Evolutionary conservation across 2,329 filamentous ascomycete genomes (phyloP).

Genomic region (Juglanconis oblonga): DNA sequence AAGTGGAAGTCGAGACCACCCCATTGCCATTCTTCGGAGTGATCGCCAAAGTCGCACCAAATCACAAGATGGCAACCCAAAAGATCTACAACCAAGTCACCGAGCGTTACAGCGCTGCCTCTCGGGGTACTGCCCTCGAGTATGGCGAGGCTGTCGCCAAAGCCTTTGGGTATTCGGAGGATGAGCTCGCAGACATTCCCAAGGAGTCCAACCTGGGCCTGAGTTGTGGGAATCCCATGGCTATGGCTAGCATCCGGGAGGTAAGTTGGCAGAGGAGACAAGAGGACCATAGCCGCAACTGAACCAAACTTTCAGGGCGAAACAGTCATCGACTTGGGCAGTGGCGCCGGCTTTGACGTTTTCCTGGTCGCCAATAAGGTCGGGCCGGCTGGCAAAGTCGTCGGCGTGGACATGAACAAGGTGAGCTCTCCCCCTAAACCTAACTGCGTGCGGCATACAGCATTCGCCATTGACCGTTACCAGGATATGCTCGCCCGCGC

Average conservation of each 20-base stretch:
- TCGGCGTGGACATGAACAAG: conserved; percentile 61
- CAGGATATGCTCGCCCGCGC: conserved; percentile 56
- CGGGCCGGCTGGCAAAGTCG: conserved; percentile 43
- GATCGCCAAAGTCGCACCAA: neutral
- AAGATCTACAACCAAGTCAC: conserved; percentile 33
- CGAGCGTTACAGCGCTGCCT: conserved; percentile 33
- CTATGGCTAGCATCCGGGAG: conserved; percentile 43
- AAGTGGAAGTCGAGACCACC: neutral
- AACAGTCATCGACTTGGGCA: conserved; percentile 55
- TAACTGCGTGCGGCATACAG: no score
- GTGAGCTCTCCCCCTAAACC: conserved; percentile 26
- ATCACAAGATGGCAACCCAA: conserved; percentile 26
- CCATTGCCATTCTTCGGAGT: neutral
- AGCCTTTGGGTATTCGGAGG: conserved; percentile 50
- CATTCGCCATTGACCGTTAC: neutral
- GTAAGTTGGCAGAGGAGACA: conserved; percentile 24
- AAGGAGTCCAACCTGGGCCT: conserved; percentile 49
- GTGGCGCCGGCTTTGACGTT: conserved; percentile 56
- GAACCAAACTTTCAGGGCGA: conserved; percentile 41
- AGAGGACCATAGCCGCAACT: neutral
- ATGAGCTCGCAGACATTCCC: conserved; percentile 45
- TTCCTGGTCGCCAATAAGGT: conserved; percentile 52
- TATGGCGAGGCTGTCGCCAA: conserved; percentile 42
- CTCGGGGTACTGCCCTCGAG: conserved; percentile 25
- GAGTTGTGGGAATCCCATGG: conserved; percentile 53